Evolutionary conservation across 305 asterid species (phyloP), one percentile per base, ranked within the genome.

Genomic region (Solanum hybrid): DNA sequence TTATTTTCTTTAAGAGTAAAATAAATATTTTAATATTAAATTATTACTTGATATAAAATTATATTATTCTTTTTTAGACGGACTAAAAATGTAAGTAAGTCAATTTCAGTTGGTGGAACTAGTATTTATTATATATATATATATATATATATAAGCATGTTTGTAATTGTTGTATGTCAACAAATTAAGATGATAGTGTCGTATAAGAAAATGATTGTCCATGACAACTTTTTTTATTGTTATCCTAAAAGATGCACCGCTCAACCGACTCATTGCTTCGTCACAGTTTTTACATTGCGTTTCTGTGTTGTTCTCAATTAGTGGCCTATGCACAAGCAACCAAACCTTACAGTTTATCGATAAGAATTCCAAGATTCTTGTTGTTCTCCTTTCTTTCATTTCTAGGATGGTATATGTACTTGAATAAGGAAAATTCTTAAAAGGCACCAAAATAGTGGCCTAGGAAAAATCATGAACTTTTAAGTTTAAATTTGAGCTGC

Each of bases 221-320:
- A 45, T 3, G 73, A 29, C 29, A 17, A 19, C 86, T 2, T 45
- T 72, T 72, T 82, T 86, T 86, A 19, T 84, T 84, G 75, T 51
- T 84, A 84, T 84, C 87, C 87, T 84, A 17, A 29, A 27, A 31
- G 42, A 19, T 84, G 87, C 72, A 51, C 87, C 87, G 75, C 36
- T 51, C 22, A 84, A 84, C 87, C 42, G 87, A 84, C 14, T 84
- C 87, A 31, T 82, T 42, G 87, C 37, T 42, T 90, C 60, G 90
- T 38, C 87, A 42, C 9, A 29, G 60, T 3, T 42, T 81, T 4
- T 1, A 40, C 7, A 29, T 82, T 27, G 87, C 72, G 38, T 82
- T 15, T 82, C 27, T 82, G n/a, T 45, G 56, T 81, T 81, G 85
- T 76, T 15, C 42, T 34, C 42, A 76, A 32, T 75, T 29, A 75